Evolutionary conservation across 2,329 filamentous ascomycete genomes (phyloP).

Genomic region (Lasiodiplodia citricola): DNA sequence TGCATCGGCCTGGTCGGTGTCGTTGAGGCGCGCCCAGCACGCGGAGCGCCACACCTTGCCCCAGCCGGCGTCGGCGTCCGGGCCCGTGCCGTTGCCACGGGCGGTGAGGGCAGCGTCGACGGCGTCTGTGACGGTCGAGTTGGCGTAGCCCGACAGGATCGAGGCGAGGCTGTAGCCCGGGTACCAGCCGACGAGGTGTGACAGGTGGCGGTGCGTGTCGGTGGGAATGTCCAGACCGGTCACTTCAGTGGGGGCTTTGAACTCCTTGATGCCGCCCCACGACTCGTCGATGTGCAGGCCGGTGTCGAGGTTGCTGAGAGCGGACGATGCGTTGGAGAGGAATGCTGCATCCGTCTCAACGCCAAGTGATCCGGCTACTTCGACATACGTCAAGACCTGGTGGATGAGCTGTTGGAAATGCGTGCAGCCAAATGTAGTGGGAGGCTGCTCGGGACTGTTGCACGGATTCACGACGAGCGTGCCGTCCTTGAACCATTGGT

Average conservation of each 20-base stretch:
- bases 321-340: constrained; percentile 44
- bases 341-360: constrained; percentile 42
- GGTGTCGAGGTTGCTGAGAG: constrained; percentile 56
- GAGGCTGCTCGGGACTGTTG: constrained; percentile 63
- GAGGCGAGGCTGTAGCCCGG: constrained; percentile 59
- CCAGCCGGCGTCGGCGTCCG: constrained; percentile 62
- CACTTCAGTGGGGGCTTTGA: constrained; percentile 50
- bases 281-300: constrained; percentile 54
- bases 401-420: constrained; percentile 60
- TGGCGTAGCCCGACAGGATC: constrained; percentile 49
- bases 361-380: constrained; percentile 32
- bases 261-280: constrained; percentile 56
- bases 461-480: constrained; percentile 63
- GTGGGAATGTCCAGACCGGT: constrained; percentile 48
- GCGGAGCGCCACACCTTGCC: constrained; percentile 64
- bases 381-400: constrained; percentile 43
- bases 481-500: constrained; percentile 57
- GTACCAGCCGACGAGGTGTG: constrained; percentile 62
- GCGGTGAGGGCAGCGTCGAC: constrained; percentile 53
- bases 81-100: constrained; percentile 53
- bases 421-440: constrained; percentile 57
- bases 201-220: constrained; percentile 59
- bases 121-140: constrained; percentile 52
- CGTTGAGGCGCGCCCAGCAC: constrained; percentile 62
- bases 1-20: constrained; percentile 56